phyloP scores from a whole-genome alignment of 2,329 filamentous ascomycete genomes.

The Microsporum ferrugineum region DNA sequence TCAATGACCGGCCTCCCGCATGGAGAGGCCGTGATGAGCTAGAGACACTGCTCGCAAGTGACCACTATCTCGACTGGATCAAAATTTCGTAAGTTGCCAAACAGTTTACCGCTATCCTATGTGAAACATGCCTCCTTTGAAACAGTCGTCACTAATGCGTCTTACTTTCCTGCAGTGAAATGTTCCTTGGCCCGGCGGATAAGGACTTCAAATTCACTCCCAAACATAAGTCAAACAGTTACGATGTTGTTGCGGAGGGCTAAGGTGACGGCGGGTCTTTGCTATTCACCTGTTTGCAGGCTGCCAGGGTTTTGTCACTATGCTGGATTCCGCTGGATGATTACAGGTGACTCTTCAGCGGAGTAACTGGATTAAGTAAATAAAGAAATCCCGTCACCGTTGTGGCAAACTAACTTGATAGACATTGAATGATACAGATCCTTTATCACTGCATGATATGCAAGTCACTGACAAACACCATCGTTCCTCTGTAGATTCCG shows the following conservation, averaged over 20 bases:
- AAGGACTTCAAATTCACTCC: conserved; percentile 88
- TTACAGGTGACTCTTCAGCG: background rate
- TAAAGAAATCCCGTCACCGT: background rate
- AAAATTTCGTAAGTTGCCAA: conserved; percentile 69
- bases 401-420: background rate
- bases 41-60: conserved; percentile 83
- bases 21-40: conserved; percentile 78
- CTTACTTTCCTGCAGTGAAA: conserved; percentile 54
- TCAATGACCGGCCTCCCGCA: conserved; percentile 79
- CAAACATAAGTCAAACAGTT: conserved; percentile 93
- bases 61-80: conserved; percentile 95
- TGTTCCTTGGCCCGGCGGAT: conserved; percentile 89
- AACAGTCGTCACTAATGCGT: conserved; percentile 8
- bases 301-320: background rate
- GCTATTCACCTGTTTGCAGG: background rate
- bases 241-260: conserved; percentile 52
- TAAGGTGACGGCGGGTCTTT: background rate
- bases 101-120: background rate
- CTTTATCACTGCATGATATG: background rate
- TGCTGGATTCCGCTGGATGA: background rate
- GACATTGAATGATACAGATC: background rate
- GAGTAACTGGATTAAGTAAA: background rate
- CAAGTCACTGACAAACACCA: background rate
- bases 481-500: background rate
- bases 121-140: background rate